A percentile compares a stretch with the other conserved stretches of the same genome.
phyloP scores from a whole-genome alignment of 2,329 filamentous ascomycete genomes.

The Paecilomyces variotii region DNA sequence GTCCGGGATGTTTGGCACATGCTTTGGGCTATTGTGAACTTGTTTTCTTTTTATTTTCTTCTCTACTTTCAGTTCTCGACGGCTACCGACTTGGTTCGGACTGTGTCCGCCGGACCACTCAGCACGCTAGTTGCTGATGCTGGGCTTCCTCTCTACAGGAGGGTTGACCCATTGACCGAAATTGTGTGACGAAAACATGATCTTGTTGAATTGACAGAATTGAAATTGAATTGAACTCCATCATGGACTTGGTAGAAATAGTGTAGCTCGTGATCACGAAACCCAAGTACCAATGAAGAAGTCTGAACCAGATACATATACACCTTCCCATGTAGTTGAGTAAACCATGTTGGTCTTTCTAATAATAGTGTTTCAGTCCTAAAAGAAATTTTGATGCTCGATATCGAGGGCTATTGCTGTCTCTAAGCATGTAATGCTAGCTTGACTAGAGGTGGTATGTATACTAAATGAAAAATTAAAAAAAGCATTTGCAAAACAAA shows the following conservation, averaged over 20 bases:
- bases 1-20: conserved; percentile 18
- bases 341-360: too few relatives aligned
- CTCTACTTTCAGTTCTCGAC: conserved; percentile 1
- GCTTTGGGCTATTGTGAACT: conserved; percentile 16
- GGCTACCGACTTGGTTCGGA: not conserved
- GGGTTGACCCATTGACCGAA: not conserved
- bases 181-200: conserved; percentile 1
- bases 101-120: not conserved
- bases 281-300: not conserved
- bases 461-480: too few relatives aligned
- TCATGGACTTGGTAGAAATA: not conserved
- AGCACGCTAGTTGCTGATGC: not conserved
- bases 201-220: not conserved
- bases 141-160: not conserved
- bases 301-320: too few relatives aligned
- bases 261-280: not conserved
- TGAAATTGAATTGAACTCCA: not conserved
- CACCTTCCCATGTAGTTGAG: too few relatives aligned
- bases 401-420: too few relatives aligned
- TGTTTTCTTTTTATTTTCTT: conserved; percentile 1
- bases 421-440: too few relatives aligned
- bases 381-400: too few relatives aligned
- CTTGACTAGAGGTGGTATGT: too few relatives aligned
- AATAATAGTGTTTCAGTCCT: too few relatives aligned
- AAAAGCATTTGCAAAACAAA: too few relatives aligned